Evolutionary conservation across 257 asterid genomes (phyloP).

Genomic region (Gentiana dahurica): DNA sequence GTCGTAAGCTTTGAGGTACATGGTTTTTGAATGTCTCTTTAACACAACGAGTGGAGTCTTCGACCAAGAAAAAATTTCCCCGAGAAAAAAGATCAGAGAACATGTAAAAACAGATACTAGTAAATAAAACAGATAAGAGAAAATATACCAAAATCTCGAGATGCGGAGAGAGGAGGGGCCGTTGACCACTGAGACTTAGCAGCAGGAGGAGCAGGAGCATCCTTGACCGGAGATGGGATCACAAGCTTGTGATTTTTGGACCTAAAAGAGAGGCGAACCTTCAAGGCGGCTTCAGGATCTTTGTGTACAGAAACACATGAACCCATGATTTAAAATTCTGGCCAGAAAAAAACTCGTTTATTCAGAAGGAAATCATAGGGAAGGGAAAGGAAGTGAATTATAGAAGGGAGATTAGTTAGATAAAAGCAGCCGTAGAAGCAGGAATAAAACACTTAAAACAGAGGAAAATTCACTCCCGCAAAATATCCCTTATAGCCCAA

Average conservation of each 20-base stretch:
- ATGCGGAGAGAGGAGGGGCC: conserved; percentile 4
- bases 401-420: conserved; percentile 6
- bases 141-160: conserved; percentile 18
- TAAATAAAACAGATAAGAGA: background rate
- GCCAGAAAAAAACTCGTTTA: background rate
- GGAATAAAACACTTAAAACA: conserved; percentile 10
- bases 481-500: too few species aligned
- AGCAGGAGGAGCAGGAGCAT: conserved; percentile 20
- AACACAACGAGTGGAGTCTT: too few species aligned
- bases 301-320: conserved; percentile 30
- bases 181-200: conserved; percentile 30
- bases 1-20: too few species aligned
- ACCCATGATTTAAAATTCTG: conserved; percentile 22
- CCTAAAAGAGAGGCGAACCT: conserved; percentile 30
- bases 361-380: too few species aligned
- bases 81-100: too few species aligned
- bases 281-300: conserved; percentile 29
- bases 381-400: conserved; percentile 5
- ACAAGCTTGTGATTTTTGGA: conserved; percentile 32
- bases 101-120: too few species aligned
- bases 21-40: too few species aligned
- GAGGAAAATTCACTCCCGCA: too few species aligned
- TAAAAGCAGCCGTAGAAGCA: background rate
- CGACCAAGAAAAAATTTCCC: too few species aligned
- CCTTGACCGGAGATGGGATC: conserved; percentile 51